phyloP scores from a whole-genome alignment of 163 green algal genomes.

The Chlamydomonas reinhardtii region DNA sequence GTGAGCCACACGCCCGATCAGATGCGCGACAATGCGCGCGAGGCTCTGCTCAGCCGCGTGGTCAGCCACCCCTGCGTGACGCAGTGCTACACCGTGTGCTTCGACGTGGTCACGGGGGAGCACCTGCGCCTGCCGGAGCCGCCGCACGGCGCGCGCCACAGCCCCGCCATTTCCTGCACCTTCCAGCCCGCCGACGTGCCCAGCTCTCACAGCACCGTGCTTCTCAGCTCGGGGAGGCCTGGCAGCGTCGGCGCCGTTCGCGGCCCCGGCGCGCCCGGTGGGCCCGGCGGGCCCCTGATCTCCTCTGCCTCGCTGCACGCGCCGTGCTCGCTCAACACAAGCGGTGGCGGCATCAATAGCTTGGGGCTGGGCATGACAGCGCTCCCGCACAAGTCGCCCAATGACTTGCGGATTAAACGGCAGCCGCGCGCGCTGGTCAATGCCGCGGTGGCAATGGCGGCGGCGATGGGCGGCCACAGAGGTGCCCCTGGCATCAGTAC shows the following conservation, averaged over 20 bases:
- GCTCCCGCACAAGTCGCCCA: too few species aligned
- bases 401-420: too few species aligned
- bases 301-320: too few species aligned
- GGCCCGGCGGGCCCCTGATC: too few species aligned
- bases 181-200: background rate
- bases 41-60: constrained; percentile 30
- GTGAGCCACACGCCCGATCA: background rate
- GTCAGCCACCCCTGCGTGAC: background rate
- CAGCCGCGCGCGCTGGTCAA: too few species aligned
- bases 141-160: background rate
- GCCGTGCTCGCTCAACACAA: too few species aligned
- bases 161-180: background rate
- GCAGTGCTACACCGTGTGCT: constrained; percentile 44
- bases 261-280: too few species aligned
- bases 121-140: constrained; percentile 1
- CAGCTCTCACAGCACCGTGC: background rate
- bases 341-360: too few species aligned
- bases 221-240: background rate
- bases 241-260: background rate
- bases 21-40: constrained; percentile 16
- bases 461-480: too few species aligned
- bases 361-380: too few species aligned
- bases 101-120: background rate
- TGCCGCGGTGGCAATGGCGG: too few species aligned
- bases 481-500: too few species aligned